These are phyloP conservation scores for Fallopia convolvulus DNA, from an alignment of 148 eudicot species.

Conservation along the genomic window DNA sequence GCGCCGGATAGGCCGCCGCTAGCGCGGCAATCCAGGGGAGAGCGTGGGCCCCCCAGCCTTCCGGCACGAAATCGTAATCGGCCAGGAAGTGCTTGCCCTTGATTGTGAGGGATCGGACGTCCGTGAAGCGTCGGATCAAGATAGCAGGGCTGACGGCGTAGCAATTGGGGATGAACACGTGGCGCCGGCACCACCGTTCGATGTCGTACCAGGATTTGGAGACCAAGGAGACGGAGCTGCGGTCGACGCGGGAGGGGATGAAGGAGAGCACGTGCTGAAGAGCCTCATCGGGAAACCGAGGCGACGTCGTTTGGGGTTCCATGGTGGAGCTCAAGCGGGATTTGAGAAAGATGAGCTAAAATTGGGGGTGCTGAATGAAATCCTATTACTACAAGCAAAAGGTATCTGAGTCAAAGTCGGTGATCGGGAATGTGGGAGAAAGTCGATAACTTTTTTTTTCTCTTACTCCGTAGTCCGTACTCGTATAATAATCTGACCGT, in stretches of 20 bases:
- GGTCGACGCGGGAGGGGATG: constrained; percentile 31
- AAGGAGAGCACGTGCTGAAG: constrained; percentile 58
- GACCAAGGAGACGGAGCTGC: constrained; percentile 55
- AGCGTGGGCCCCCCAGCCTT: constrained; percentile 62
- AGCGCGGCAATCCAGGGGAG: constrained; percentile 45
- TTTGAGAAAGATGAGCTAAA: too few relatives aligned
- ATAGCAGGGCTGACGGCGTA: constrained; percentile 49
- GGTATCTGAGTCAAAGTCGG: too few relatives aligned
- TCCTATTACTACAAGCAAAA: too few relatives aligned
- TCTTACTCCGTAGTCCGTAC: too few relatives aligned
- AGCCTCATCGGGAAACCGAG: constrained; percentile 5
- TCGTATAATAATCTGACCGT: too few relatives aligned
- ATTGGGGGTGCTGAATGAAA: too few relatives aligned
- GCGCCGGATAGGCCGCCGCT: constrained; percentile 41
- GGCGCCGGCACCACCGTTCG: constrained; percentile 35
- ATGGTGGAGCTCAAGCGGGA: too few relatives aligned
- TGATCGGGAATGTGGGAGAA: too few relatives aligned
- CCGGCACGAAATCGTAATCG: constrained; percentile 63
- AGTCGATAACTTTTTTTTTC: too few relatives aligned
- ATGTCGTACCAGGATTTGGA: constrained; percentile 70
- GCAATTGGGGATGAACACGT: constrained; percentile 58
- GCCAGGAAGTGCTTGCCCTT: constrained; percentile 78
- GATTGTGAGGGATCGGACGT: constrained; percentile 45
- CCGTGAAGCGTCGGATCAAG: constrained; percentile 46
- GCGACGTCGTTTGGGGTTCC: too few relatives aligned